phyloP scores from a whole-genome alignment of 192 early-diverging fungal species.

The Linnemannia zychae region DNA sequence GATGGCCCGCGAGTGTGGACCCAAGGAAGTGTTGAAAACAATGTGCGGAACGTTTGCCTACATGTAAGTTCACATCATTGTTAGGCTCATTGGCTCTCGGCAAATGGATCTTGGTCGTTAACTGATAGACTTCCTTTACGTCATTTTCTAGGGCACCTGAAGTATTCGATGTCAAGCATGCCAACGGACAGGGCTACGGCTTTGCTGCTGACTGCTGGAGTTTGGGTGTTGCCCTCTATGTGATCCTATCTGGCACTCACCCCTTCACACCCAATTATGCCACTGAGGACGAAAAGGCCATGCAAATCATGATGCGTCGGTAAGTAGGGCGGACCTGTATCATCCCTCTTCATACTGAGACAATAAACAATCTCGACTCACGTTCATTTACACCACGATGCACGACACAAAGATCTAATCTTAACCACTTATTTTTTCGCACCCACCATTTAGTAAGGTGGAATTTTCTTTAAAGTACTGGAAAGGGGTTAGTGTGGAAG shows the following conservation, averaged over 20 bases:
- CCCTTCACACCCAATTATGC: constrained; percentile 37
- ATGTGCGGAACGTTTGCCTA: constrained; percentile 89
- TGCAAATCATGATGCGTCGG: constrained; percentile 28
- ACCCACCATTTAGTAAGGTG: constrained; percentile 27
- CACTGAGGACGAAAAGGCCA: constrained; percentile 22
- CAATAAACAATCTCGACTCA: not conserved
- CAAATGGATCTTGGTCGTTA: not conserved
- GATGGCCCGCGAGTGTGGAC: constrained; percentile 84
- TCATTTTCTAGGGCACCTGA: constrained; percentile 36
- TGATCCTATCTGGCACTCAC: constrained; percentile 68
- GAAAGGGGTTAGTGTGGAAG: constrained; percentile 59
- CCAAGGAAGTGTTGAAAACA: constrained; percentile 83
- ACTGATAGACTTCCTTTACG: not conserved
- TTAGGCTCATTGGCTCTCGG: not conserved
- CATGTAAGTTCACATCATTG: constrained; percentile 16
- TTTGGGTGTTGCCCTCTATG: constrained; percentile 88
- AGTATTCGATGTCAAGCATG: constrained; percentile 34
- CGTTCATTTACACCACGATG: not conserved
- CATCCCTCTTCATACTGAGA: constrained; percentile 14
- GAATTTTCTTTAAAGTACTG: constrained; percentile 64
- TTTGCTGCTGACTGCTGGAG: constrained; percentile 77
- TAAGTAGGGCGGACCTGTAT: not conserved
- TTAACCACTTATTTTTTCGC: not conserved
- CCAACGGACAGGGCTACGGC: constrained; percentile 62
- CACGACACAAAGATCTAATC: not conserved